Base-by-base conservation (phyloP, 768 basidiomycete species). In the Auriculariales sp. region DNA sequence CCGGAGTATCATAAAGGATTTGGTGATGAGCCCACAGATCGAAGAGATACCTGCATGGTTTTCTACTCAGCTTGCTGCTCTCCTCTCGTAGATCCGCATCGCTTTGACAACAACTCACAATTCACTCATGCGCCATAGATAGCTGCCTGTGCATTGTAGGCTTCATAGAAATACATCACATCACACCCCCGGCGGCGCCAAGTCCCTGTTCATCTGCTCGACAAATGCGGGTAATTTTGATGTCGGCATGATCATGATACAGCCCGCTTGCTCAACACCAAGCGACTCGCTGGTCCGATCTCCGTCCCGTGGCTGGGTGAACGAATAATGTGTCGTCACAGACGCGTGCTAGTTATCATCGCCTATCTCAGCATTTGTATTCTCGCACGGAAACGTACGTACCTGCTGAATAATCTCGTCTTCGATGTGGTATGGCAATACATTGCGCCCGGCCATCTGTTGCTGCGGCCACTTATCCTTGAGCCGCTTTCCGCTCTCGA, bases 391-490 rank as follows among this genome's bases (percentile, higher is more conserved):
- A 32, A 12, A 25, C 44, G 57, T 22, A 54, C 75, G 39, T 47
- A 86, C 88, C 68, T 77, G 64, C 50, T 74, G 71, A 47, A 91
- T 78, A 34, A 69, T 69, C 34, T 81, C 80, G 62, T 95, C 92
- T 61, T 95, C 93, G 0, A 84, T 81, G 59, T 95, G 91, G 66
- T 87, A 94, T 2, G n/a, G 1, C 78, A 66, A 58, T 81, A 84
- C 4, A 78, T 67, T 0, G 79, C 75, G 48, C 78, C 77, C 71
- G 75, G 48, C 70, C 4, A 63, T 58, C 42, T 65, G 55, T 33
- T 60, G 50, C 42, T 57, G 52, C 52, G 62, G 22, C 70, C 53
- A 17, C 53, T 57, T 63, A 58, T 71, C 77, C 53, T 61, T 70
- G 34, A 63, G 66, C 52, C 57, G 69, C 57, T 65, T 71, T 29